Evolutionary conservation across 129 eudicot genomes (phyloP), one percentile per base, ranked within the genome.

Genomic region (Lonicera japonica): DNA sequence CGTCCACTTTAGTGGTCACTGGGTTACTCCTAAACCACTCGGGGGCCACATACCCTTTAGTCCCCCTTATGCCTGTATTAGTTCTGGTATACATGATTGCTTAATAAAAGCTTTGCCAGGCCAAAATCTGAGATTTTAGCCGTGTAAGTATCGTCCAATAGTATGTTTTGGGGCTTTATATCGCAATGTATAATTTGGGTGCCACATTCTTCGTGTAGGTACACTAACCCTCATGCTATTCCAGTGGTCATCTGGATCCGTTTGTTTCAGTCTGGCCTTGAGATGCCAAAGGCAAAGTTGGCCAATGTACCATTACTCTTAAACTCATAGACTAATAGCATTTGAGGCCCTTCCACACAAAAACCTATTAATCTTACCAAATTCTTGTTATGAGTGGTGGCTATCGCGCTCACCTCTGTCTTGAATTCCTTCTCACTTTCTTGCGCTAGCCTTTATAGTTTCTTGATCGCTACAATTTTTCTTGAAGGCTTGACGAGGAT

Each of bases 161-260:
- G 78, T 3, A 80, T 56, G 45, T 80, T 80, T 58, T 75, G 79
- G 2, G 86, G 79, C 79, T 80, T 80, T 0, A 80, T 73, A 47
- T 80, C 86, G 18, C 86, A 75, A 50, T 80, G 84, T 11, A 79
- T 79, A 29, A 79, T 75, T 58, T 75, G 77, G n/a, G 67, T 70
- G 34, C 48, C 61, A 58, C 85, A 79, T 21, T 79, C 85, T 56
- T 70, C 85, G 53, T 79, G 80, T 21, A 79, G 34, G 54, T 74
- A 73, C 40, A 55, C 20, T 1, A 79, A 36, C 54, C 80, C 80
- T 39, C 69, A 41, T 6, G 76, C 76, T 60, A n/a, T n/a, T 36
- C 70, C 77, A 2, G 18, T 5, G 1, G 70, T 68, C 8, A 72
- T 67, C 36, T 70, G 64, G 9, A 39, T 7, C 23, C 83, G 53